A percentile compares a stretch with the other conserved stretches of the same genome.
These are phyloP conservation scores for Astrothelium macrocarpum DNA, from an alignment of 495 filamentous ascomycete species.

Conservation along the genomic window DNA sequence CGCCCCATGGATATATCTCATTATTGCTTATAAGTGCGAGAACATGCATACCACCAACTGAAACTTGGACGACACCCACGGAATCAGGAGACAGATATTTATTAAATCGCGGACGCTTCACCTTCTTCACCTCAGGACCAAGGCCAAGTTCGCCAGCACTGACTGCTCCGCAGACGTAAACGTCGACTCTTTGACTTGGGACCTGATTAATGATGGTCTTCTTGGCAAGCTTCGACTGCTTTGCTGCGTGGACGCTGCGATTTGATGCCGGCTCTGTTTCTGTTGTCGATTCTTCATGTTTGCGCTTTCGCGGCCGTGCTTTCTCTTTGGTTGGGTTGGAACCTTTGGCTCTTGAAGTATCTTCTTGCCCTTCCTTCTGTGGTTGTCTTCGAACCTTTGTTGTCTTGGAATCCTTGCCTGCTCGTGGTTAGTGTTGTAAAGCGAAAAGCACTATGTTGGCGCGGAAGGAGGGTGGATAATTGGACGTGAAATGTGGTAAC, in stretches of 20 bases:
- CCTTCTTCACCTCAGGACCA: conserved; percentile 50
- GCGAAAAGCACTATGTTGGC: background rate
- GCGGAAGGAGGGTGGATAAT: background rate
- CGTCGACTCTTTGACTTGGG: conserved; percentile 43
- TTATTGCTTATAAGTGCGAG: conserved; percentile 56
- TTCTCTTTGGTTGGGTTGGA: background rate
- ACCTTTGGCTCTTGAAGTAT: background rate
- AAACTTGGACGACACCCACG: conserved; percentile 56
- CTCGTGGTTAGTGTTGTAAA: background rate
- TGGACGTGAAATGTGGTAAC: background rate
- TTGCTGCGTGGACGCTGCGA: background rate
- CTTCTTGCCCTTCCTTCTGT: background rate
- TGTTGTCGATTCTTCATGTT: background rate
- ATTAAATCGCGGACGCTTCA: conserved; percentile 61
- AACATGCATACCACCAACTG: conserved; percentile 58
- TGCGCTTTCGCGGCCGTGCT: background rate
- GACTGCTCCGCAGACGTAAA: conserved; percentile 61
- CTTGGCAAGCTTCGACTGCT: background rate
- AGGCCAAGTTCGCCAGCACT: conserved; percentile 59
- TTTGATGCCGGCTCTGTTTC: background rate
- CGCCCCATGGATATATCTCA: conserved; percentile 60
- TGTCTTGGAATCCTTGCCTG: background rate
- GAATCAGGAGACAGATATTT: conserved; percentile 44
- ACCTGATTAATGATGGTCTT: conserved; percentile 27
- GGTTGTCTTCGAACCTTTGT: background rate